Conservation (phyloP, 2,329 filamentous ascomycete genomes). For the Paraphoma chrysanthemicola region DNA sequence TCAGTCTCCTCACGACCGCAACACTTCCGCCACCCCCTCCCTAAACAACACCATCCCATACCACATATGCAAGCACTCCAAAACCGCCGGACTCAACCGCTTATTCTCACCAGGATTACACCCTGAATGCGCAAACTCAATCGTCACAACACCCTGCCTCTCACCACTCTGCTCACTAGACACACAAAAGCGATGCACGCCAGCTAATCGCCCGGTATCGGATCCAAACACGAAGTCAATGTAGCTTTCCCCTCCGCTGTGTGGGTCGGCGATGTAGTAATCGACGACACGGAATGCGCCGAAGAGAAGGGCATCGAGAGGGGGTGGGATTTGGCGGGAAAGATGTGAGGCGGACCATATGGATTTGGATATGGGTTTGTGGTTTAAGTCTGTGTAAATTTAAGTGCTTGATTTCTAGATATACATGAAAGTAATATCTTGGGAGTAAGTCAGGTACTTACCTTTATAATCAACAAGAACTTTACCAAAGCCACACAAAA, state of each 20-base stretch:
- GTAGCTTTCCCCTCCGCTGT: background rate
- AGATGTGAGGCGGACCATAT: constrained; percentile 2
- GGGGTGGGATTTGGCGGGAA: background rate
- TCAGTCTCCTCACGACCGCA: background rate
- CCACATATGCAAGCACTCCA: constrained; percentile 6
- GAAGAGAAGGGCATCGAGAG: constrained; percentile 1
- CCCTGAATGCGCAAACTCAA: background rate
- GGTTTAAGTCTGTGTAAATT: constrained; percentile 5
- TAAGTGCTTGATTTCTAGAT: too few relatives aligned
- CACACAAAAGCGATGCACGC: constrained; percentile 12
- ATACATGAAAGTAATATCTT: too few relatives aligned
- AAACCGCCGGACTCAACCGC: background rate
- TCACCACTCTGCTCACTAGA: background rate
- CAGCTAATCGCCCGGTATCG: constrained; percentile 6
- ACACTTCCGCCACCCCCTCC: constrained; percentile 1
- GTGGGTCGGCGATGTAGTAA: background rate
- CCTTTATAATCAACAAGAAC: constrained; percentile 6
- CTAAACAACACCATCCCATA: constrained; percentile 9
- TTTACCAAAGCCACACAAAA: constrained; percentile 3
- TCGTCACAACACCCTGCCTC: background rate
- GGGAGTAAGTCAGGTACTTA: too few relatives aligned
- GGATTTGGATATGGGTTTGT: constrained; percentile 1
- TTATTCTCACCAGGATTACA: constrained; percentile 13
- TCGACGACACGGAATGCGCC: background rate
- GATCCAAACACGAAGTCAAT: constrained; percentile 9